Evolutionary conservation across 768 basidiomycete genomes (phyloP).

Genomic region (Lactarius akahatsu): DNA sequence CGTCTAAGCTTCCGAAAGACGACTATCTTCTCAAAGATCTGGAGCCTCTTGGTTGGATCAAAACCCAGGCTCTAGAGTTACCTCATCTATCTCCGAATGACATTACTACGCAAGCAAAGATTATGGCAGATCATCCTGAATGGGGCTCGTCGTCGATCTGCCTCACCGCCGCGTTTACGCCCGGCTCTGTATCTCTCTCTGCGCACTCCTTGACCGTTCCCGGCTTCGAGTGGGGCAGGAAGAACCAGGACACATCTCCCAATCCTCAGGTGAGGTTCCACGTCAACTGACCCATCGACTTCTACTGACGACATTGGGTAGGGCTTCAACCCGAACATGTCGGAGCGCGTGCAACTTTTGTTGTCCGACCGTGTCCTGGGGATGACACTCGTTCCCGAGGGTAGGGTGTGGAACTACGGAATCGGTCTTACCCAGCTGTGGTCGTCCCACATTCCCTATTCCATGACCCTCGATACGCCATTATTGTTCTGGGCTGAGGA

Average conservation of each 20-base stretch:
- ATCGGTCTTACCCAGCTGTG: slow-evolving; percentile 91
- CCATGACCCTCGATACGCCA: slow-evolving; percentile 89
- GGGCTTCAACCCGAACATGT: slow-evolving; percentile 99
- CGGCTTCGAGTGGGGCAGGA: slow-evolving; percentile 98
- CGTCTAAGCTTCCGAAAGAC: slow-evolving; percentile 85
- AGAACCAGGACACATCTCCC: slow-evolving; percentile 81
- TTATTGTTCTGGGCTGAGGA: slow-evolving; percentile 95
- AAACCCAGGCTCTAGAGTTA: slow-evolving; percentile 92
- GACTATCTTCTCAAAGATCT: slow-evolving; percentile 94
- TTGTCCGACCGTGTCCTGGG: slow-evolving; percentile 95
- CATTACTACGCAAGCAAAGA: slow-evolving; percentile 89
- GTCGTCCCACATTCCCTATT: slow-evolving; percentile 77
- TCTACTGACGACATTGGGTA: slow-evolving; percentile 32
- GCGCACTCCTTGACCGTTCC: slow-evolving; percentile 87
- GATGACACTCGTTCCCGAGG: slow-evolving; percentile 92
- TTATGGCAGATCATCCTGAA: slow-evolving; percentile 96
- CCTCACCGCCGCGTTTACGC: slow-evolving; percentile 93
- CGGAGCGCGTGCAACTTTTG: slow-evolving; percentile 88
- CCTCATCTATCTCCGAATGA: slow-evolving; percentile 91
- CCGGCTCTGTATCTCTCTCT: slow-evolving; percentile 94
- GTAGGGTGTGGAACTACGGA: slow-evolving; percentile 96
- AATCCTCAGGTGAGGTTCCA: slow-evolving; percentile 61
- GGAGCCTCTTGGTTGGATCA: slow-evolving; percentile 94
- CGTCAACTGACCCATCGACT: slow-evolving; percentile 5
- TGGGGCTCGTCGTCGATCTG: slow-evolving; percentile 94